Percentiles rank a stretch among this genome's conserved stretches.
These are phyloP conservation scores for Penicillium canescens DNA, from an alignment of 495 filamentous ascomycete genomes.

Conservation along the genomic window DNA sequence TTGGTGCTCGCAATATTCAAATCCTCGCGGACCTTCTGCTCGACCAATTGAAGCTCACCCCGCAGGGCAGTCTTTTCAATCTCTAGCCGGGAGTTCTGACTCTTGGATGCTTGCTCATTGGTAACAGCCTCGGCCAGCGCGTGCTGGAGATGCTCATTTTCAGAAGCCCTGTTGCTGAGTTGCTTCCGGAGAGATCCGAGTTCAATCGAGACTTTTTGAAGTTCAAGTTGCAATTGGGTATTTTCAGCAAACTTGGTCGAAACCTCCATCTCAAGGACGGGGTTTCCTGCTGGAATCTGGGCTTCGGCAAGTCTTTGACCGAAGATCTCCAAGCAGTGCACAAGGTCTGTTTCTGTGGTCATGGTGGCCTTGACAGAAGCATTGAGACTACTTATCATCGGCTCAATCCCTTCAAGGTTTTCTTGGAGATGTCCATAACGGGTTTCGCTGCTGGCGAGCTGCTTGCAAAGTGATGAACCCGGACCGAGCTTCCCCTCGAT, in stretches of 20 bases:
- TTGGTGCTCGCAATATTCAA: constrained; percentile 19
- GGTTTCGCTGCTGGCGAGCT: constrained; percentile 19
- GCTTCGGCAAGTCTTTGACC: constrained; percentile 20
- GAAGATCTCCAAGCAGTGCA: constrained; percentile 21
- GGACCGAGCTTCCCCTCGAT: constrained; percentile 20
- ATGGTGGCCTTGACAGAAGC: constrained; percentile 15
- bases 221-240: constrained; percentile 22
- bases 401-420: constrained; percentile 18
- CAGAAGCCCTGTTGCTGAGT: constrained; percentile 13
- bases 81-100: constrained; percentile 9
- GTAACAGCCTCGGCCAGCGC: constrained; percentile 16
- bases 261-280: constrained; percentile 10
- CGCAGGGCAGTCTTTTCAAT: constrained; percentile 20
- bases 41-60: constrained; percentile 18
- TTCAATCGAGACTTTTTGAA: constrained; percentile 20
- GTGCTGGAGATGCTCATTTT: constrained; percentile 17
- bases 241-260: constrained; percentile 22
- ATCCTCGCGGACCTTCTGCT: constrained; percentile 26
- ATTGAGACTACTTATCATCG: constrained; percentile 18
- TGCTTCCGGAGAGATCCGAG: constrained; percentile 14
- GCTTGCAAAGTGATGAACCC: constrained; percentile 23
- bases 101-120: constrained; percentile 14
- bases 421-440: constrained; percentile 13
- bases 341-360: constrained; percentile 19
- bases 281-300: constrained; percentile 15